Evolutionary conservation across 2,329 filamentous ascomycete species (phyloP).

Genomic region (Alternaria incomplexa): DNA sequence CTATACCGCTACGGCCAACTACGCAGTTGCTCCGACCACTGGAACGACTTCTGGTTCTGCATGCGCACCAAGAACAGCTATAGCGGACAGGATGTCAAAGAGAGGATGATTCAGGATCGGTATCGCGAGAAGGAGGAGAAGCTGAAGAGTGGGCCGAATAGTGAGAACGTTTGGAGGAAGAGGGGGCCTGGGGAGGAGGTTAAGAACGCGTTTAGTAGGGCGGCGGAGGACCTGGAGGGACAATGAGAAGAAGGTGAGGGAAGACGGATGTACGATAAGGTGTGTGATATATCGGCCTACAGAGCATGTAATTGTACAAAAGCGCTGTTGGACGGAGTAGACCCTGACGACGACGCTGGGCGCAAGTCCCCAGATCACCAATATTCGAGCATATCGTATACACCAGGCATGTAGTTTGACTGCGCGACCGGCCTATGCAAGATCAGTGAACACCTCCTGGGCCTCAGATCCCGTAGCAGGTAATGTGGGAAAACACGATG

Average conservation of each 20-base stretch:
- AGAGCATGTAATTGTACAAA: no score
- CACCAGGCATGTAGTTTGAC: not conserved
- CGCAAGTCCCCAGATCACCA: not conserved
- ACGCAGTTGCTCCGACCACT: conserved; percentile 79
- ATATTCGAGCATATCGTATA: fast-evolving
- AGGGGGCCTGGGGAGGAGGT: conserved; percentile 57
- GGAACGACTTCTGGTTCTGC: conserved; percentile 97
- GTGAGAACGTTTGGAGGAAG: conserved; percentile 88
- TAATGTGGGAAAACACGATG: fast-evolving
- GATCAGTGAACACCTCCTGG: not conserved
- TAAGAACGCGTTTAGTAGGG: conserved; percentile 31
- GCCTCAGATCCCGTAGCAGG: not conserved
- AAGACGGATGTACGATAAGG: not conserved
- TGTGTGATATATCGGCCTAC: no score
- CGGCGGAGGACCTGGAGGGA: conserved; percentile 8
- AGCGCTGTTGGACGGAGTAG: not conserved
- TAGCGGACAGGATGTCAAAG: conserved; percentile 62
- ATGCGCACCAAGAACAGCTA: conserved; percentile 77
- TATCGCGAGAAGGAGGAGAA: conserved; percentile 71
- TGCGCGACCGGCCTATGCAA: fast-evolving
- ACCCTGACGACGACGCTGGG: not conserved
- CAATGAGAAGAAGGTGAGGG: no score
- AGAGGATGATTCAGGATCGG: conserved; percentile 66
- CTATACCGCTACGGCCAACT: conserved; percentile 86
- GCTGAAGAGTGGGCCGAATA: conserved; percentile 73